Percentiles rank a stretch among this genome's conserved stretches.
phyloP scores from a whole-genome alignment of 139 green algal genomes.

The Chlorella vulgaris region DNA sequence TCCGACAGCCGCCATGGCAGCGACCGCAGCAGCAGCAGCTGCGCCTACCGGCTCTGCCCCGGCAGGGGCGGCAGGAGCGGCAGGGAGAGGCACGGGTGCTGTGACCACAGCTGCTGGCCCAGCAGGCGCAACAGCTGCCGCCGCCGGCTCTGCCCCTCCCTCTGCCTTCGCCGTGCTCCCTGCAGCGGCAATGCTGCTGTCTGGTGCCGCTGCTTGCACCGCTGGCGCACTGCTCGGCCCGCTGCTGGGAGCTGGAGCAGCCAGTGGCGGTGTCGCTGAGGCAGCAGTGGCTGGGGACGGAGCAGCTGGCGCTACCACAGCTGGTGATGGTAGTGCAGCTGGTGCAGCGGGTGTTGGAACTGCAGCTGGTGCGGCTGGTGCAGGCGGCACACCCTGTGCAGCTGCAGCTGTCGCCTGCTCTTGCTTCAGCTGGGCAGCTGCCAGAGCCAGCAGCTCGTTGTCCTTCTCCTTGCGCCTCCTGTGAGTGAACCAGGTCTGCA shows the following conservation, averaged over 20 bases:
- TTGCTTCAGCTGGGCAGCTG: neutral
- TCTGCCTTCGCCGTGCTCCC: no score
- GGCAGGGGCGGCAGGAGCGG: neutral
- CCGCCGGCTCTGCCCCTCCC: no score
- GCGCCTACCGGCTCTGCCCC: neutral
- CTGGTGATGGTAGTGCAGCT: neutral
- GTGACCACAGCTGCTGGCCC: no score
- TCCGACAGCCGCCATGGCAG: neutral
- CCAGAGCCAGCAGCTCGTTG: neutral
- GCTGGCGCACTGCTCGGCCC: no score
- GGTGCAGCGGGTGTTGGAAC: neutral
- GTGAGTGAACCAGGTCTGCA: constrained; percentile 77
- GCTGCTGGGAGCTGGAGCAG: no score
- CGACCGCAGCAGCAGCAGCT: no score
- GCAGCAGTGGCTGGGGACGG: neutral
- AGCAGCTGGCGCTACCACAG: constrained; percentile 6
- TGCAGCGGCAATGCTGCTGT: no score
- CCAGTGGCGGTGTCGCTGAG: neutral
- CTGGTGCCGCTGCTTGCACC: no score
- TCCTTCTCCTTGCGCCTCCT: constrained; percentile 63
- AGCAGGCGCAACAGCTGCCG: neutral
- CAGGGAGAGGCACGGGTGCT: neutral
- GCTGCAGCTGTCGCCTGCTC: neutral
- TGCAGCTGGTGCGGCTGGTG: neutral
- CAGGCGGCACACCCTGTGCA: neutral